These are phyloP conservation scores for Alternaria dauci DNA, from an alignment of 2,329 filamentous ascomycete species.

Conservation along the genomic window DNA sequence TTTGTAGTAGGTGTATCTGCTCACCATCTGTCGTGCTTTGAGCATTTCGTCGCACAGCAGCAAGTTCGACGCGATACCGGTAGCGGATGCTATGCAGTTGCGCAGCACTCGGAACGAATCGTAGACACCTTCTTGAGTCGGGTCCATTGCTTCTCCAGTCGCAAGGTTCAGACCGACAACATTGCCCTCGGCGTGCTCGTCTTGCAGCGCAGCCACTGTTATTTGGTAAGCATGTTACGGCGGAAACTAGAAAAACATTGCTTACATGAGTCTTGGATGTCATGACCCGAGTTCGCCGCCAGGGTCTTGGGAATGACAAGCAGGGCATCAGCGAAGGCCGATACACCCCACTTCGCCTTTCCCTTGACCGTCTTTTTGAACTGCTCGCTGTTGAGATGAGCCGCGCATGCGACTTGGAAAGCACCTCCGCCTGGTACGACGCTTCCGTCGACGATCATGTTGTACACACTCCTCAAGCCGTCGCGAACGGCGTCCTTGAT, in stretches of 20 bases:
- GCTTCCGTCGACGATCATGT: conserved; percentile 98
- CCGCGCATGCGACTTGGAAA: conserved; percentile 93
- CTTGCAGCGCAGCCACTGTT: conserved; percentile 82
- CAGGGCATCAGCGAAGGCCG: conserved; percentile 92
- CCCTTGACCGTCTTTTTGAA: conserved; percentile 94
- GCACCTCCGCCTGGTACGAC: conserved; percentile 94
- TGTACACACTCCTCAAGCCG: conserved; percentile 95
- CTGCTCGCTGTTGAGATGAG: conserved; percentile 83
- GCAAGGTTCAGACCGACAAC: conserved; percentile 85
- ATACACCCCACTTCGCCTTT: conserved; percentile 95
- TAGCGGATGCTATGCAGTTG: conserved; percentile 92
- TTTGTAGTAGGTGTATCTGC: not conserved
- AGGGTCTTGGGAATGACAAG: conserved; percentile 97
- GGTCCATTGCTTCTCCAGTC: conserved; percentile 94
- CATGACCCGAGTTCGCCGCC: conserved; percentile 93
- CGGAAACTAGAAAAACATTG: conserved; percentile 35
- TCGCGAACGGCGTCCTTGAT: conserved; percentile 96
- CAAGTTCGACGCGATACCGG: conserved; percentile 94
- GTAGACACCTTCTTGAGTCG: conserved; percentile 88
- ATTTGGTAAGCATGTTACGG: conserved; percentile 22
- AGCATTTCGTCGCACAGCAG: conserved; percentile 95
- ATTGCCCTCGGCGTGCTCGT: conserved; percentile 84
- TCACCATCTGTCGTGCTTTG: conserved; percentile 93
- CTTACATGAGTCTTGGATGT: conserved; percentile 93
- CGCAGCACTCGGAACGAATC: conserved; percentile 95